These are phyloP conservation scores for Monosporascus sp. DNA, from an alignment of 2,329 filamentous ascomycete species.

Conservation along the genomic window DNA sequence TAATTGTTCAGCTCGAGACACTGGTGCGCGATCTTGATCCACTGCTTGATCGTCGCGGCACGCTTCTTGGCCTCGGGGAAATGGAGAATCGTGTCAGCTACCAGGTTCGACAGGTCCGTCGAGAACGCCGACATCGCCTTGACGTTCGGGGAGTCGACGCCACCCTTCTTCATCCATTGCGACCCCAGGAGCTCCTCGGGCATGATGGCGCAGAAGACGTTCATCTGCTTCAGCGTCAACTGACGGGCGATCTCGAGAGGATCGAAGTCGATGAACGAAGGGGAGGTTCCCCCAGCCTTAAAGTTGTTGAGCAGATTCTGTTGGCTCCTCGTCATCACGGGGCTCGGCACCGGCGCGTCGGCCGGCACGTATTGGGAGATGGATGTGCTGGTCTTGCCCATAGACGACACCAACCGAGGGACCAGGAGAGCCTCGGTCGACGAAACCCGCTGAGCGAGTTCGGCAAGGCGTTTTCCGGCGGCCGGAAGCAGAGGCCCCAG, in stretches of 20 bases:
- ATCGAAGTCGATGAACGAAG: slow-evolving; percentile 85
- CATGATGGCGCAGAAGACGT: slow-evolving; percentile 84
- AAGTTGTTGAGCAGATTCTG: slow-evolving; percentile 66
- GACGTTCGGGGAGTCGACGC: slow-evolving; percentile 77
- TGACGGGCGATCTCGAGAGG: slow-evolving; percentile 87
- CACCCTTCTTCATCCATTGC: slow-evolving; percentile 89
- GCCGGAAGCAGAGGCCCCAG: slow-evolving; percentile 65
- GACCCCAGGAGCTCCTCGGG: slow-evolving; percentile 88
- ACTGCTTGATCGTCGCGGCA: slow-evolving; percentile 88
- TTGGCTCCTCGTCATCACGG: slow-evolving; percentile 72
- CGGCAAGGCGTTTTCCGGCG: slow-evolving; percentile 74
- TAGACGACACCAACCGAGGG: slow-evolving; percentile 76
- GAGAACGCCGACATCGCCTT: slow-evolving; percentile 90
- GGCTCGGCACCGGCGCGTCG: slow-evolving; percentile 66
- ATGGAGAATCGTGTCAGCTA: slow-evolving; percentile 86
- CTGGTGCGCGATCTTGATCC: slow-evolving; percentile 89
- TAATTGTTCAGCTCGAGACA: slow-evolving; percentile 92
- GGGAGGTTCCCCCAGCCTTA: slow-evolving; percentile 64
- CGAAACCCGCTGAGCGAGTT: slow-evolving; percentile 74
- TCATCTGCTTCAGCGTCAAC: slow-evolving; percentile 86
- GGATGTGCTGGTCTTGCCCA: slow-evolving; percentile 81
- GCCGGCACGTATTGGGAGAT: slow-evolving; percentile 65
- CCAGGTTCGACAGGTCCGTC: slow-evolving; percentile 86
- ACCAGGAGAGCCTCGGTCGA: slow-evolving; percentile 70
- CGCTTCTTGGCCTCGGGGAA: slow-evolving; percentile 90